phyloP scores from a whole-genome alignment of 1,284 basidiomycete genomes.

The Fistulinella staudtii region DNA sequence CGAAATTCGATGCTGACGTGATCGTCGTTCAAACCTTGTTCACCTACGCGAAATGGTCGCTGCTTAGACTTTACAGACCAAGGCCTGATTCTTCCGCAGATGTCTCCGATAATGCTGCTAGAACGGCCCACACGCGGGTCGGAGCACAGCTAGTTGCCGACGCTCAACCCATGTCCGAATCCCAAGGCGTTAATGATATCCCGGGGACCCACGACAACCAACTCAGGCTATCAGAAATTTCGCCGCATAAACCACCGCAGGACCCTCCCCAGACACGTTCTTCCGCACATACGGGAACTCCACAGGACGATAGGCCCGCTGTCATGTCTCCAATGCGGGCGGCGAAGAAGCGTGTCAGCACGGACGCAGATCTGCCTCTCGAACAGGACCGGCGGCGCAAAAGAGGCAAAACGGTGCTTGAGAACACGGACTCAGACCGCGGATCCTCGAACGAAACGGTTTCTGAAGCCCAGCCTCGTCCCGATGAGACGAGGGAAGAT shows the following conservation, averaged over 20 bases:
- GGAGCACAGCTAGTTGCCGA: conserved; percentile 7
- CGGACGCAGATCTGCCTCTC: conserved; percentile 15
- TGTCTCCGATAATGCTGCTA: conserved; percentile 8
- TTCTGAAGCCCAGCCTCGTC: conserved; percentile 9
- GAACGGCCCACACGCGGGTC: conserved; percentile 1
- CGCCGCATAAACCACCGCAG: conserved; percentile 39
- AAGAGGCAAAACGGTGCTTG: conserved; percentile 23
- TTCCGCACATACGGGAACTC: conserved; percentile 8
- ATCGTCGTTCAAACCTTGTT: conserved; percentile 25
- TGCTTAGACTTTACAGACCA: conserved; percentile 31
- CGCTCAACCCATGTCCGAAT: conserved; percentile 1
- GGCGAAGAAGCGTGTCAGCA: conserved; percentile 35
- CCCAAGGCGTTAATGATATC: conserved; percentile 2
- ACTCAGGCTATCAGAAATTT: conserved; percentile 51
- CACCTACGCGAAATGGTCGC: conserved; percentile 4
- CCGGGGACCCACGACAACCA: conserved; percentile 16
- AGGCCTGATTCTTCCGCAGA: conserved; percentile 12
- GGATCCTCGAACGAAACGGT: conserved; percentile 19
- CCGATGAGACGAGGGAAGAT: not conserved
- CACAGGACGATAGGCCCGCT: conserved; percentile 17
- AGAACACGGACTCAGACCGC: conserved; percentile 6
- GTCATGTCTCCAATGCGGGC: conserved; percentile 26
- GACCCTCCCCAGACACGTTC: conserved; percentile 6
- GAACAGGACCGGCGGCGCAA: conserved; percentile 27
- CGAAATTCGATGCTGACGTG: conserved; percentile 23